phyloP scores from a whole-genome alignment of 23 red algal species.

The Gracilaria gracilis region DNA sequence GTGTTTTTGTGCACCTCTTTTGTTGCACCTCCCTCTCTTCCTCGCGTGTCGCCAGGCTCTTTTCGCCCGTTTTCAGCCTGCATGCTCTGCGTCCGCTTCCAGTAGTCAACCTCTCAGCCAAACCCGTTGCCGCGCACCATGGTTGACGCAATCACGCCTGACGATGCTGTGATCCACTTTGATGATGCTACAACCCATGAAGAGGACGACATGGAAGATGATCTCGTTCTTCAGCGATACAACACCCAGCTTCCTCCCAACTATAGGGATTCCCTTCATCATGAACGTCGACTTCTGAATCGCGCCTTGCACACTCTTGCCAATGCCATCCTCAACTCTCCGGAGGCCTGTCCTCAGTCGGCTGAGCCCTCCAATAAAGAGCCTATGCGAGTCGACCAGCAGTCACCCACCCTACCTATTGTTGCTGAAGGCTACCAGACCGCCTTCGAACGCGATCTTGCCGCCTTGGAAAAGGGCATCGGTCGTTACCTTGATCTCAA shows the following conservation, averaged over 20 bases:
- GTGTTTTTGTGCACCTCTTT: neutral
- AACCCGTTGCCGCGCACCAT: neutral
- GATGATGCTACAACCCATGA: constrained; percentile 30
- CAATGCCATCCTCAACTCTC: constrained; percentile 5
- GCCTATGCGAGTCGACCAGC: neutral
- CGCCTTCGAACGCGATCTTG: constrained; percentile 72
- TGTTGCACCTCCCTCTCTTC: neutral
- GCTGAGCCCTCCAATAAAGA: neutral
- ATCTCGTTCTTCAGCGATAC: constrained; percentile 61
- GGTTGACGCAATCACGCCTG: neutral
- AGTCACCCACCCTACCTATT: neutral
- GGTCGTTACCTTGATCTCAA: constrained; percentile 80
- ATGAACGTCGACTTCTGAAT: constrained; percentile 49
- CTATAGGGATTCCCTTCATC: constrained; percentile 45
- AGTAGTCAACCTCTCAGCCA: neutral
- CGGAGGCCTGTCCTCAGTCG: constrained; percentile 5
- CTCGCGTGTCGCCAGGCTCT: neutral
- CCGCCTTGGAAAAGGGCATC: constrained; percentile 83
- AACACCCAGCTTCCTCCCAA: constrained; percentile 63
- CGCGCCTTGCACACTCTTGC: constrained; percentile 58
- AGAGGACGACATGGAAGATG: constrained; percentile 48
- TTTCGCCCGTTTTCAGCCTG: neutral
- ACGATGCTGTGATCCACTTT: constrained; percentile 30
- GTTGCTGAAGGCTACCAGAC: constrained; percentile 64
- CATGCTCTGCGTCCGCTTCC: neutral